Percentiles rank a stretch among this genome's conserved stretches.
These are phyloP conservation scores for Golubevia sp. DNA, from an alignment of 1,284 basidiomycete genomes.

Conservation along the genomic window DNA sequence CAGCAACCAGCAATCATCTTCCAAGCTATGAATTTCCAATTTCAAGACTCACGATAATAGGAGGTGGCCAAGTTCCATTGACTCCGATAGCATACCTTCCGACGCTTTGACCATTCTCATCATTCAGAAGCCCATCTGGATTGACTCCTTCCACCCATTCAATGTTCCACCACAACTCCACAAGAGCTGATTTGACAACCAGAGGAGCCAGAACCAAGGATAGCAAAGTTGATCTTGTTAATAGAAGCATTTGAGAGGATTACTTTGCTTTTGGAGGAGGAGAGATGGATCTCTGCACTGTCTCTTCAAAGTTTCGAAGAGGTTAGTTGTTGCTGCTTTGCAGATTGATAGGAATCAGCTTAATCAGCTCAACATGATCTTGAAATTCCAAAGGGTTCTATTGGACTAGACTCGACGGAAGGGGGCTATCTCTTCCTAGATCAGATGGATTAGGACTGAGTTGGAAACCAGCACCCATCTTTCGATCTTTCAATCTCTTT, in stretches of 20 bases:
- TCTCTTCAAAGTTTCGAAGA: neutral
- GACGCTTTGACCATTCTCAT: constrained; percentile 76
- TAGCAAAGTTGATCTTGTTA: neutral
- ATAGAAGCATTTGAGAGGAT: constrained; percentile 63
- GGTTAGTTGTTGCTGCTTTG: constrained; percentile 3
- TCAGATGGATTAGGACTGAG: neutral
- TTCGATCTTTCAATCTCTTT: constrained; percentile 11
- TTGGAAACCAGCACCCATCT: constrained; percentile 16
- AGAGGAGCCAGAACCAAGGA: neutral
- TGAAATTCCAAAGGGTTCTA: no score
- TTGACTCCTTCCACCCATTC: constrained; percentile 34
- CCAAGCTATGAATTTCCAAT: no score
- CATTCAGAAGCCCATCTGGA: constrained; percentile 56
- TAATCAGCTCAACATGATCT: no score
- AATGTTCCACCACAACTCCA: constrained; percentile 1
- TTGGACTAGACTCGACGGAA: no score
- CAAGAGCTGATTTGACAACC: neutral
- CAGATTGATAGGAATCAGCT: neutral
- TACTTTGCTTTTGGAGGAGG: constrained; percentile 64
- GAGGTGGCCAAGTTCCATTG: constrained; percentile 17
- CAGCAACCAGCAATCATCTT: no score
- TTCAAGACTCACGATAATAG: no score
- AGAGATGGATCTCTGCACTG: neutral
- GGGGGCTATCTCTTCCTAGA: neutral
- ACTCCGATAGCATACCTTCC: constrained; percentile 40